Evolutionary conservation across 31 red algal genomes (phyloP), one percentile per base, ranked within the genome.

Genomic region (Bonnemaisonia californica): DNA sequence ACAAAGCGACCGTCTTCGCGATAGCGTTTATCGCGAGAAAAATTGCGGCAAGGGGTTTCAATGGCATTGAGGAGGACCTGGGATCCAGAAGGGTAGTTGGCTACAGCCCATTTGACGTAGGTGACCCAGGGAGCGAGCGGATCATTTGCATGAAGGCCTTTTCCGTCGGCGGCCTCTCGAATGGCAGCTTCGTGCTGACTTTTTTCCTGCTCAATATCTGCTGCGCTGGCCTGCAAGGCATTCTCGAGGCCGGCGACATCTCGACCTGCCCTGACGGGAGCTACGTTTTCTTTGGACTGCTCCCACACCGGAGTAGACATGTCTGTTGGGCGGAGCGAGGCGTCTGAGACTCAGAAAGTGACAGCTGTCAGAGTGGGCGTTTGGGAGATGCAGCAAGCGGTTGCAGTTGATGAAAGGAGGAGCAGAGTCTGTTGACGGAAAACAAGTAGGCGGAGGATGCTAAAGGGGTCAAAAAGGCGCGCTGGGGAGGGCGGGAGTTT

Each of bases 261-360:
- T 34, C 92, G 85, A 1, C 92, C 92, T 4, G 64, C 72, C 2
- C 36, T 40, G 0, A 89, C 60, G 36, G 92, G 92, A 38, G 56
- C 54, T 22, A 94, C 86, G 59, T 94, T 94, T 45, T 94, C 92
- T 72, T 94, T 94, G 24, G 73, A 63, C 38, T 72, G 29, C 60
- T 94, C 92, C 92, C 92, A 94, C 34, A 45, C 56, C 11, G 77
- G 84, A 51, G 76, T 65, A 18, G 69, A 35, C 82, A 85, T 87
- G 23, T 34, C 76, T 41, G 54, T 18, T 30, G n/a, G 26, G 35
- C 23, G 23, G n/a, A 23, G 2, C 24, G 54, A 68, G 63, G 63
- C n/a, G 45, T 51, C 16, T 7, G 45, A 51, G 45, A 51, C 45
- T 51, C 16, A 16, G 45, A 51, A 51, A 11, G 45, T 11, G 45